These are phyloP conservation scores for Phaeoacremonium minimum DNA, from an alignment of 2,329 filamentous ascomycete species.

Conservation along the genomic window DNA sequence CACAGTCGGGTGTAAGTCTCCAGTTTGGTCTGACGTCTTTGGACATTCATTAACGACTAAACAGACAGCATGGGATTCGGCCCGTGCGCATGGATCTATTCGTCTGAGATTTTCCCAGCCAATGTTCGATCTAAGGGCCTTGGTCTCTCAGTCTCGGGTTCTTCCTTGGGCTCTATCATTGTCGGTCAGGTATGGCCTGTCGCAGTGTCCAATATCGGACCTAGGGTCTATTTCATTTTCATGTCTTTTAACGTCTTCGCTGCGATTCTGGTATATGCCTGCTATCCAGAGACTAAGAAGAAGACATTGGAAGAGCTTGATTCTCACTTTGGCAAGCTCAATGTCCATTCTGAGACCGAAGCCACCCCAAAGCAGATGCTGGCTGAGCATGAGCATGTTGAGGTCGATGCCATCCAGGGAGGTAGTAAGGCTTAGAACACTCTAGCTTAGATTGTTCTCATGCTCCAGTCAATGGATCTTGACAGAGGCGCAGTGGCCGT, in stretches of 20 bases:
- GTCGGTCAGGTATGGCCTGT: slow-evolving; percentile 15
- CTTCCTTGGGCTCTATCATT: slow-evolving; percentile 12
- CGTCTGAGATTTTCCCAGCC: slow-evolving; percentile 14
- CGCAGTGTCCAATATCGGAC: slow-evolving; percentile 12
- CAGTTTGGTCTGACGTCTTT: not conserved
- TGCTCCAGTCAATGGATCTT: no score
- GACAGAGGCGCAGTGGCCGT: no score
- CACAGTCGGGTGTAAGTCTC: slow-evolving; percentile 11
- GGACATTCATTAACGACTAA: slow-evolving; percentile 1
- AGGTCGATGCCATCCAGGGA: slow-evolving; percentile 1
- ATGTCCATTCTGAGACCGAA: slow-evolving; percentile 14
- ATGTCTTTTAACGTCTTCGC: slow-evolving; percentile 14
- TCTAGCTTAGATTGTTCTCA: no score
- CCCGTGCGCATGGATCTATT: slow-evolving; percentile 14
- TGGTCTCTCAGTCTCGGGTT: slow-evolving; percentile 11
- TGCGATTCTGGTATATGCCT: slow-evolving; percentile 13
- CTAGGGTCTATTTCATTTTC: slow-evolving; percentile 16
- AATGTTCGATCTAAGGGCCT: slow-evolving; percentile 13
- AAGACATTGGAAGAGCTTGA: slow-evolving; percentile 30
- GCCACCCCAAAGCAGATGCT: slow-evolving; percentile 20
- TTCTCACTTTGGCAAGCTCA: slow-evolving; percentile 18
- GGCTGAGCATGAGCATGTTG: slow-evolving; percentile 10
- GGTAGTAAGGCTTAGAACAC: no score
- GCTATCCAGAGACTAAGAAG: slow-evolving; percentile 15
- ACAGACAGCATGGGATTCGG: slow-evolving; percentile 15